Base-by-base conservation (phyloP, 2,329 filamentous ascomycete species). In the Pseudocercospora macadamiae region DNA sequence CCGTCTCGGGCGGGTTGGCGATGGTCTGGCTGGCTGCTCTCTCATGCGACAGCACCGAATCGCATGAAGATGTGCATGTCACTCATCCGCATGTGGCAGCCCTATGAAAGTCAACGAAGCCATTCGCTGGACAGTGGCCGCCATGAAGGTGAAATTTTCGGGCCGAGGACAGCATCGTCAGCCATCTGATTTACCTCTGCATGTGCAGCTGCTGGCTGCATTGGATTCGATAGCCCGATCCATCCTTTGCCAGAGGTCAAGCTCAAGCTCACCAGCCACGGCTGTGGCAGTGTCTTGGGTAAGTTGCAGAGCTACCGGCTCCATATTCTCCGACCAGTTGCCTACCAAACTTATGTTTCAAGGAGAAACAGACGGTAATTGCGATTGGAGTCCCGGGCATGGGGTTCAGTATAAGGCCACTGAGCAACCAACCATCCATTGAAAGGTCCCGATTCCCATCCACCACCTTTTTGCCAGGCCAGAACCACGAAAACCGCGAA, bases 191-290 rank as follows among this genome's bases (percentile, higher is more conserved):
- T 39, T 55, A 45, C 21, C 53, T 55, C 47, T 39, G 57, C 57
- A 53, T 52, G 23, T 54, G 36, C 45, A 47, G 55, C 39, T 51
- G 28, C 36, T 37, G 34, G 45, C 51, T 53, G 51, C 51, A 53
- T 39, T 56, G 54, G 30, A 34, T 56, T 56, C 54, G 32, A 56
- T 56, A 56, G 54, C 19, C 45, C 26, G 42, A n/a, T 28, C 53
- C 39, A 55, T 23, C 16, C 4, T 32, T 32, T 26, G 18, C 26
- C 26, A 49, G 16, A 30, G 8, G 45, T 16, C 45, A 49, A 49
- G 45, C 45, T 49, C 23, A n/a, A 16, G 26, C 45, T 49, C 45
- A 28, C 26, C 28, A 49, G 47, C 47, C 47, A 49, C 44, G 10
- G 4, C 47, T 49, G 47, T 49, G 47, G 47, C 47, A 49, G 47